Base-by-base conservation (phyloP, 2,329 filamentous ascomycete genomes). In the Monilinia laxa region DNA sequence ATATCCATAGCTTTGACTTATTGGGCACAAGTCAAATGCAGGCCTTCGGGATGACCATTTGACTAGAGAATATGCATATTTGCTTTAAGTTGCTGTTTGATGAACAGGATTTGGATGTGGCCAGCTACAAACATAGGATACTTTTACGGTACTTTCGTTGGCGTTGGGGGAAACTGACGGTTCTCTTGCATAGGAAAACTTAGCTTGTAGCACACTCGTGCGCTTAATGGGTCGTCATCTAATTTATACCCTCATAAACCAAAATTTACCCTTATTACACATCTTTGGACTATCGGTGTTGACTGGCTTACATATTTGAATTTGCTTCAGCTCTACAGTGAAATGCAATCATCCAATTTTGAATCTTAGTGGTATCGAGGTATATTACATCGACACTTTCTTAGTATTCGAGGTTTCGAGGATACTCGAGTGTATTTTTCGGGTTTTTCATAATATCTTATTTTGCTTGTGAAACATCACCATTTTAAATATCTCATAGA, bases 1-100 rank as follows among this genome's bases (percentile, higher is more conserved):
- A 60, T 10, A 54, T 40, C 38, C 56, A 47, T 53, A 53, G 35
- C 31, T 66, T 62, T 49, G 56, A 66, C n/a, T 62, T 35, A 55
- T 38, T 64, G n/a, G 47, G 52, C 28, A 52, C 62, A 12, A 57
- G 40, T 47, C 51, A 38, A 38, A n/a, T 64, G 31, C 62, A 64
- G 2, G 53, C 52, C 28, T 28, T 23, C 3, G 53, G 53, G 4
- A 58, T 64, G 42, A 42, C 62, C 11, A 64, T 58, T 53, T 58
- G 53, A 64, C 62, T 51, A 47, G 25, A 64, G 18, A 28, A 64
- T 58, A 5, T 56, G 42, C 31, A 47, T 35, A 4, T 58, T 58
- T 49, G 18, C 16, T 18, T 51, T 57, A n/a, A 14, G 49, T 51
- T 57, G 12, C 23, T 49, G n/a, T 7, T 51, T 38, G 53, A 23